These are phyloP conservation scores for Tulasnella sp. DNA, from an alignment of 768 basidiomycete genomes.

Conservation along the genomic window DNA sequence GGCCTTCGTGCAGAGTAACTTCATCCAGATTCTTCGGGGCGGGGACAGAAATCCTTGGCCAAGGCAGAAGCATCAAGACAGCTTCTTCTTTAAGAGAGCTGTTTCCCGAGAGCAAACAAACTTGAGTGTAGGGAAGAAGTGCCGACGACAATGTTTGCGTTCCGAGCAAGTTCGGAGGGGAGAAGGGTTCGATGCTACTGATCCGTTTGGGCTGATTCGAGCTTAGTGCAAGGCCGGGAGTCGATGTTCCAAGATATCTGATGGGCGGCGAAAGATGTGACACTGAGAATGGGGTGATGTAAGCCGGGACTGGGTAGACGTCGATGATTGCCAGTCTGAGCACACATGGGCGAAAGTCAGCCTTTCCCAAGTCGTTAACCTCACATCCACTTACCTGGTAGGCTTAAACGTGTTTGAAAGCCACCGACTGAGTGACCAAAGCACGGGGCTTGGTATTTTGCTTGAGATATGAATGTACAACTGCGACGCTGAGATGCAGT, in stretches of 20 bases:
- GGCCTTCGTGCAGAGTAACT: neutral
- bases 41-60: neutral
- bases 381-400: neutral
- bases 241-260: neutral
- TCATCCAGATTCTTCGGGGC: neutral
- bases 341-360: neutral
- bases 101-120: neutral
- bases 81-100: neutral
- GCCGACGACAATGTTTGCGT: slow-evolving; percentile 7
- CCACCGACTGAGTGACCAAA: neutral
- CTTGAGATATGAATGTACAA: neutral
- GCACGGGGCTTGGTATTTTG: neutral
- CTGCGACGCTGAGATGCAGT: neutral
- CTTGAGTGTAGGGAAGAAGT: neutral
- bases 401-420: neutral
- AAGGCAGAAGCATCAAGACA: neutral
- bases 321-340: slow-evolving; percentile 8
- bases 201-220: neutral
- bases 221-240: neutral
- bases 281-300: neutral
- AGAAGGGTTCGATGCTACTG: neutral
- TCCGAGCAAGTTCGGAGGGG: slow-evolving; percentile 9
- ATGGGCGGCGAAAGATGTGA: neutral
- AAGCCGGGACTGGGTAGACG: neutral
- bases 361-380: neutral